A percentile compares a stretch with the other conserved stretches of the same genome.
phyloP scores from a whole-genome alignment of 192 early-diverging fungal genomes.

The Coemansia sp. region DNA sequence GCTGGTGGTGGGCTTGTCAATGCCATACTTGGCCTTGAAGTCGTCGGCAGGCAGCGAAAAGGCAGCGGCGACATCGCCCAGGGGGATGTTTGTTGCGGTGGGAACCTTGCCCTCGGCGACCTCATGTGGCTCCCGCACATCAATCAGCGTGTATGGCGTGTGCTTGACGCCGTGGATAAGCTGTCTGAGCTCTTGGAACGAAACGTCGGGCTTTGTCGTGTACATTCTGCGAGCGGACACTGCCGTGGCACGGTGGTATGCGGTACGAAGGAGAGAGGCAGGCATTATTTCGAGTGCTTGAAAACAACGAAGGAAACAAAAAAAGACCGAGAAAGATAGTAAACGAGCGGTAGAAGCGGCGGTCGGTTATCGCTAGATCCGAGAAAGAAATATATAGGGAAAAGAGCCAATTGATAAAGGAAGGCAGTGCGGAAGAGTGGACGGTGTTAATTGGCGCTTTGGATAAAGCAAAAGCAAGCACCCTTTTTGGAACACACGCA shows the following conservation, averaged over 20 bases:
- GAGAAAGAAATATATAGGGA: background rate
- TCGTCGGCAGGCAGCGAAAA: constrained; percentile 38
- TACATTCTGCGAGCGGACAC: constrained; percentile 22
- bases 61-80: constrained; percentile 57
- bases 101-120: constrained; percentile 61
- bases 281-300: constrained; percentile 10
- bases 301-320: background rate
- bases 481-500: too few relatives aligned
- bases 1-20: constrained; percentile 57
- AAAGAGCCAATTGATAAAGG: background rate
- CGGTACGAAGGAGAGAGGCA: background rate
- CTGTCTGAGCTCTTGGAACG: constrained; percentile 44
- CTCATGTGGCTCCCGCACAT: constrained; percentile 67
- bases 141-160: constrained; percentile 56
- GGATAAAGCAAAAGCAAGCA: too few relatives aligned
- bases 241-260: constrained; percentile 1
- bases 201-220: constrained; percentile 42
- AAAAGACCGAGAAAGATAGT: background rate
- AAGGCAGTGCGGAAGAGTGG: background rate
- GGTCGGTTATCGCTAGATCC: background rate
- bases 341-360: background rate
- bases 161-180: constrained; percentile 41
- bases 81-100: constrained; percentile 64
- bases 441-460: too few relatives aligned
- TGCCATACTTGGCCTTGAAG: constrained; percentile 56